Percentiles rank a stretch among this genome's conserved stretches.
Evolutionary conservation across 2,329 filamentous ascomycete genomes (phyloP).

Genomic region (Aspergillus quadricinctus): DNA sequence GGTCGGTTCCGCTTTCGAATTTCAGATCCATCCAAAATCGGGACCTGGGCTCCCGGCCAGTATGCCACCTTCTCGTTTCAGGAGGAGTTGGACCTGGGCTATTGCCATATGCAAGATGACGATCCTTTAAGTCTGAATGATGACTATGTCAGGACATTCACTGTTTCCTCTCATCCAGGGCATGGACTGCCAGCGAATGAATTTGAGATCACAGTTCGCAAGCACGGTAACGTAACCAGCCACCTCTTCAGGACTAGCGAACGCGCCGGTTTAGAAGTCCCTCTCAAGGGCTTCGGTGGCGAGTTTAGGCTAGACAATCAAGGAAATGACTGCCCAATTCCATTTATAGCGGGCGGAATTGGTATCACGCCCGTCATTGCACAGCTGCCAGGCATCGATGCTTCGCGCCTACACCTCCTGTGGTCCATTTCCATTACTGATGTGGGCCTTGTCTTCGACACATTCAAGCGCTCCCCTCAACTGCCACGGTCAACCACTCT

Average conservation of each 20-base stretch:
- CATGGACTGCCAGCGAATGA: conserved; percentile 38
- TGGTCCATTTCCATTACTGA: conserved; percentile 66
- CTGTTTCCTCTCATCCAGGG: conserved; percentile 61
- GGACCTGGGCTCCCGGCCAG: conserved; percentile 64
- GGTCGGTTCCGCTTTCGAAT: conserved; percentile 60
- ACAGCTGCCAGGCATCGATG: conserved; percentile 54
- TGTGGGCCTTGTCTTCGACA: conserved; percentile 57
- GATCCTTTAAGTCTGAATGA: conserved; percentile 79
- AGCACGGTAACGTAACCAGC: conserved; percentile 64
- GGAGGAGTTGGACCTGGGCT: conserved; percentile 65
- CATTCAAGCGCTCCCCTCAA: conserved; percentile 49
- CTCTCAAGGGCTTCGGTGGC: conserved; percentile 70
- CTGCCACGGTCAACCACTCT: conserved; percentile 54
- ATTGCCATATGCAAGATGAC: conserved; percentile 77
- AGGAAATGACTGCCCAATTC: conserved; percentile 36
- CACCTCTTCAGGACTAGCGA: conserved; percentile 59
- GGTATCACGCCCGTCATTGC: conserved; percentile 79
- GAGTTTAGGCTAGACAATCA: conserved; percentile 46
- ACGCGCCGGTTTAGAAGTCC: conserved; percentile 55
- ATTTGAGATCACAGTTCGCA: conserved; percentile 69
- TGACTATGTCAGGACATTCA: conserved; percentile 79
- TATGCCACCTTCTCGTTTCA: conserved; percentile 73
- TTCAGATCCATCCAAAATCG: conserved; percentile 28
- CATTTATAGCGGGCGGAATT: conserved; percentile 73
- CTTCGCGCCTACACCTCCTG: conserved; percentile 52